Conservation (phyloP, 805 yeast species). For the Teunomyces gatunensis region DNA sequence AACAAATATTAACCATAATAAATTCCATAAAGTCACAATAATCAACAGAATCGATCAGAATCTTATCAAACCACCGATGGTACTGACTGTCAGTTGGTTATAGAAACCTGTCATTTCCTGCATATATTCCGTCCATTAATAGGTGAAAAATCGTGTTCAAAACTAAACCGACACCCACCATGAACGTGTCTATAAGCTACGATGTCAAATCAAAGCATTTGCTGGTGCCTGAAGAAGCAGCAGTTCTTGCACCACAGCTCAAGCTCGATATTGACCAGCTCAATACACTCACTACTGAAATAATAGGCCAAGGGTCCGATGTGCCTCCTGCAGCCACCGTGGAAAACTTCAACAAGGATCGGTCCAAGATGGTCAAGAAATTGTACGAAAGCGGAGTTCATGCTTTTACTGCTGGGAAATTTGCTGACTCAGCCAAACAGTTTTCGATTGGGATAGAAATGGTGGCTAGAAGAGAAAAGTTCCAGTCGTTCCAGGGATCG, state of each 20-base stretch:
- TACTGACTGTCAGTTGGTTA: too few relatives aligned
- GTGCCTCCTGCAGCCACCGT: slow-evolving; percentile 56
- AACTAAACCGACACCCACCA: slow-evolving; percentile 2
- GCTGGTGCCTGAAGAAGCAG: slow-evolving; percentile 16
- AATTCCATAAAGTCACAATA: too few relatives aligned
- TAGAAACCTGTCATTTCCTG: too few relatives aligned
- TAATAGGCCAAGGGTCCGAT: slow-evolving; percentile 42
- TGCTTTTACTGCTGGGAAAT: slow-evolving; percentile 53
- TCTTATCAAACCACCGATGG: too few relatives aligned
- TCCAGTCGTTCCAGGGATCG: slow-evolving; percentile 71
- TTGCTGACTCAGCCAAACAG: slow-evolving; percentile 60
- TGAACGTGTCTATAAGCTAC: slow-evolving; percentile 24
- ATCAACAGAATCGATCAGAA: too few relatives aligned
- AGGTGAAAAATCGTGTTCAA: not conserved
- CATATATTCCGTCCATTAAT: too few relatives aligned
- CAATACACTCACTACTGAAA: slow-evolving; percentile 34
- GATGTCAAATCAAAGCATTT: slow-evolving; percentile 28
- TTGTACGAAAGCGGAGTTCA: slow-evolving; percentile 63
- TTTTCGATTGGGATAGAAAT: slow-evolving; percentile 65
- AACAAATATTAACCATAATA: not conserved
- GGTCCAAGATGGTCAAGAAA: slow-evolving; percentile 59
- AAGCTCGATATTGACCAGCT: slow-evolving; percentile 44
- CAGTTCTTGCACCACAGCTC: slow-evolving; percentile 23
- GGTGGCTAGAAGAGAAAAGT: slow-evolving; percentile 65
- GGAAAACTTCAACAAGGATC: slow-evolving; percentile 53